These are phyloP conservation scores for Globisporangium nunn DNA, from an alignment of 352 stramenopile species.

Conservation along the genomic window DNA sequence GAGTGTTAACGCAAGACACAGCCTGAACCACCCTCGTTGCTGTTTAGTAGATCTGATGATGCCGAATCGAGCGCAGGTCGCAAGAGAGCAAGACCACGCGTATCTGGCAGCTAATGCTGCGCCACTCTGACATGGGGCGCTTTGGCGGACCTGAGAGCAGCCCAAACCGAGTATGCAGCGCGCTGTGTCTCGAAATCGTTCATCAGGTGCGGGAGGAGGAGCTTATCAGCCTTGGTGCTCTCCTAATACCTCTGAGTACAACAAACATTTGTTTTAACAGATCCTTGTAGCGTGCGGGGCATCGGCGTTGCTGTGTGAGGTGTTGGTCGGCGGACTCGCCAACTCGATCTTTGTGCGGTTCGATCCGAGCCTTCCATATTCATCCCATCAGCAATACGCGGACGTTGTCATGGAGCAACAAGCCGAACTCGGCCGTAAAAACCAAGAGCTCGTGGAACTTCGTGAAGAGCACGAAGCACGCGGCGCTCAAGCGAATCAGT, in stretches of 20 bases:
- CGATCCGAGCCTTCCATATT: conserved; percentile 25
- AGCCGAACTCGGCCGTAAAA: conserved; percentile 4
- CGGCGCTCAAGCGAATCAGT: conserved; percentile 20
- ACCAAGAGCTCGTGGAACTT: conserved; percentile 15
- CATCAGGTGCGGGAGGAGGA: conserved; percentile 17
- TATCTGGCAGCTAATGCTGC: conserved; percentile 50
- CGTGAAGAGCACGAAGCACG: conserved; percentile 8
- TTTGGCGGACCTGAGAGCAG: conserved; percentile 21
- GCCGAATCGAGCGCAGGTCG: conserved; percentile 10
- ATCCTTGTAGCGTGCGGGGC: conserved; percentile 27
- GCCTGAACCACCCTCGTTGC: not conserved
- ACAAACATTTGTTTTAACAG: not conserved
- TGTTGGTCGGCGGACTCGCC: conserved; percentile 45
- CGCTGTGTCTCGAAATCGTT: conserved; percentile 46
- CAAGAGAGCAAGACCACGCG: conserved; percentile 44
- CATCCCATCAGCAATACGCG: conserved; percentile 36
- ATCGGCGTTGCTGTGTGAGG: conserved; percentile 27
- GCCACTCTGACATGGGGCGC: conserved; percentile 47
- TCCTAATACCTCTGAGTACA: not conserved
- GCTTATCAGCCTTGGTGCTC: too few relatives aligned
- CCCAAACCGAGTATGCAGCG: conserved; percentile 52
- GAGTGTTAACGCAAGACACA: not conserved
- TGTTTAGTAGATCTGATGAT: not conserved
- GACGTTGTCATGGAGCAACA: conserved; percentile 22
- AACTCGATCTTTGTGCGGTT: conserved; percentile 60